A percentile compares a stretch with the other conserved stretches of the same genome.
These are phyloP conservation scores for Fusarium sp. DNA, from an alignment of 2,329 filamentous ascomycete genomes.

Conservation along the genomic window DNA sequence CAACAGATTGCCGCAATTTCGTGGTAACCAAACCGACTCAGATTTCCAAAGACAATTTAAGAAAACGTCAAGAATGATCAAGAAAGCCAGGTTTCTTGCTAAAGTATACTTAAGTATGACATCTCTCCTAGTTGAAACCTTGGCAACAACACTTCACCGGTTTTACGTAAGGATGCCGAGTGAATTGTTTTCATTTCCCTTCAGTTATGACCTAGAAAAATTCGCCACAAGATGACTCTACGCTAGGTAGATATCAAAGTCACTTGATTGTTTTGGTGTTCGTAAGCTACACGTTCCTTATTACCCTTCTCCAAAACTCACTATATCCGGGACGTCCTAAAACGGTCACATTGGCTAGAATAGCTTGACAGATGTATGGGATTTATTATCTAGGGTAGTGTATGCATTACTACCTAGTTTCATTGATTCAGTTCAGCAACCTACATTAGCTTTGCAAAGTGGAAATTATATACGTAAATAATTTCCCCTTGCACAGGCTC, in stretches of 20 bases:
- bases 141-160: neutral
- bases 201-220: neutral
- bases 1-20: neutral
- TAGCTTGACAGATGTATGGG: neutral
- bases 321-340: neutral
- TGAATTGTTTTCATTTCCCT: neutral
- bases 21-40: neutral
- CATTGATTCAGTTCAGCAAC: neutral
- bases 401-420: neutral
- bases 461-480: neutral
- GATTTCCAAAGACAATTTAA: neutral
- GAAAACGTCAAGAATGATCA: neutral
- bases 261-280: neutral
- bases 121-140: neutral
- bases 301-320: neutral
- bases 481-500: neutral
- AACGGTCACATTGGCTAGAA: neutral
- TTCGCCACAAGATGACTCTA: neutral
- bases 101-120: neutral
- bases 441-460: neutral
- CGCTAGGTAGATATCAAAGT: neutral
- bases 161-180: neutral
- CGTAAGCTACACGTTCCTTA: neutral
- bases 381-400: neutral
- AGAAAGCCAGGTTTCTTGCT: no score